Evolutionary conservation across 2,329 filamentous ascomycete species (phyloP), one percentile per base, ranked within the genome.

Genomic region (Fusarium tricinctum): DNA sequence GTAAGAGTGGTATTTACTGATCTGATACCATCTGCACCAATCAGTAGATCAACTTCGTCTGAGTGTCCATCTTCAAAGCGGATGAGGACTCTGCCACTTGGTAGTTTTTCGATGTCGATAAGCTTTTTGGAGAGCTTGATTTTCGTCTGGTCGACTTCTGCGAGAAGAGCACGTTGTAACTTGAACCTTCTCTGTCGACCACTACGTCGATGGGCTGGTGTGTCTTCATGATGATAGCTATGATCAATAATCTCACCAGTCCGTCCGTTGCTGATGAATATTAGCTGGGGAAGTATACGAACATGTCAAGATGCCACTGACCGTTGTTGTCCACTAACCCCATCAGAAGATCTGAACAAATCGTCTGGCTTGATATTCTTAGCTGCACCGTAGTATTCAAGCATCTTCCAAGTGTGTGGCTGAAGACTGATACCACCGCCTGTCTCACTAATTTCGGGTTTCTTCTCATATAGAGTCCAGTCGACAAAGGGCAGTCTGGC

Each of bases 1-100:
- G 3, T 5, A 8, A 9, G 3, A 39, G 19, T 22, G 8, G 6
- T 33, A 15, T 20, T 23, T 45, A 84, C 81, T 6, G 83, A 85
- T 58, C 83, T 80, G 51, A 86, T 86, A 4, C 85, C 83, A 68
- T 87, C 83, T 6, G 83, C 85, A 0, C 84, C 85, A 3, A 87
- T 78, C 1, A 86, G 78, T 1, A 87, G 71, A 63, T 85, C 84
- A 4, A 79, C 79, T 17, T 78, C 72, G 4, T 78, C 79, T 1
- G 45, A 51, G 6, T 69, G 71, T 5, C 80, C 80, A 64, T 87
- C 84, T 14, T 81, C 77, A 58, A 88, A 87, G 0, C 58, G 46
- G 12, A 87, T 73, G 5, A 75, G 66, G 2, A 84, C 74, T 6
- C 81, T 82, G 1, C 71, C 73, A 15, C 58, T 67, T 0, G 74